Evolutionary conservation across 2,329 filamentous ascomycete species (phyloP), one percentile per base, ranked within the genome.

Genomic region (Cordyceps farinosa): DNA sequence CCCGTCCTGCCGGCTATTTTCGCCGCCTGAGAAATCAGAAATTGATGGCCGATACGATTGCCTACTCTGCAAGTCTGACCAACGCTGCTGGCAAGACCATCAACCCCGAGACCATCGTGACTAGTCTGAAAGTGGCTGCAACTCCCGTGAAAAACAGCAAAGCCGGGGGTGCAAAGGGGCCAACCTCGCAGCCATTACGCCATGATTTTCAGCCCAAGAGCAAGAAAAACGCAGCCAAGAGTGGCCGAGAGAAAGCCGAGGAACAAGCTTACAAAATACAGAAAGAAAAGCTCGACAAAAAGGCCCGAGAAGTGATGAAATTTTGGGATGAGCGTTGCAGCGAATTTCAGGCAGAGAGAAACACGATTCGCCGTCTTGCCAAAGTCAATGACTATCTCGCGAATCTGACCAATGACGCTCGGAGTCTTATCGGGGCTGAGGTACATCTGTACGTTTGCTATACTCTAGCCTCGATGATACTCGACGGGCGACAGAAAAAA

Each of bases 21-120:
- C 72, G 78, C 7, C 74, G 72, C 59, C 80, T 76, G 65, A 77
- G 76, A 60, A 86, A 88, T 51, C 88, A 92, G 68, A 79, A 78
- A 58, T 87, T 85, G 69, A 89, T 90, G 83, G 81, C 83, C 1
- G 87, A 90, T 64, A 89, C 89, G 74, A 80, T 82, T 34, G 78
- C 81, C 1, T 92, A 92, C 70, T 87, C 90, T 1, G 87, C 86
- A 13, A 90, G 87, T 72, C 77, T 92, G 53, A 90, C 87, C 0
- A 88, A 87, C 63, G 79, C 85, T 0, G 78, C 81, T 2, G 88
- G 87, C 3, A 89, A 86, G 66, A 77, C 77, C 2, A 79, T 91
- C 5, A 80, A 88, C 30, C 87, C 87, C 0, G 87, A 91, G 70
- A 84, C 79, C 4, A 83, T 91, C 55, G 82, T 88, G 17, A 34